phyloP scores from a whole-genome alignment of 345 rosid species.

The Hibiscus syriacus region DNA sequence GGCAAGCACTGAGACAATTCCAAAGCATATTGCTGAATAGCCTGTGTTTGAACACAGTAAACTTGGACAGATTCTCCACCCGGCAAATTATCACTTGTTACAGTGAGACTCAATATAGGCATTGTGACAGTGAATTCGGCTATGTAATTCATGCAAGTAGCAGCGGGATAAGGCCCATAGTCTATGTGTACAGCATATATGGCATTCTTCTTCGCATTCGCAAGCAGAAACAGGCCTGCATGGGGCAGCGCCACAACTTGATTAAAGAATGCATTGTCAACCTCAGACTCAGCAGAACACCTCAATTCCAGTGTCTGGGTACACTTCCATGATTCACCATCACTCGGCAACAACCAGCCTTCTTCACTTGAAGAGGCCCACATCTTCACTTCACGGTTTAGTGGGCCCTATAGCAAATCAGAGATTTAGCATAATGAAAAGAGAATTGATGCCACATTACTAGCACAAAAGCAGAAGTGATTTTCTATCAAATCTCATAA shows the following conservation, averaged over 20 bases:
- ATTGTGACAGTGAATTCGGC: constrained; percentile 74
- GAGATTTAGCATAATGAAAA: neutral
- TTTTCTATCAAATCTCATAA: neutral
- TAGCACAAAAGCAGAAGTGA: neutral
- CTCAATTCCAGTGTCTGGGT: constrained; percentile 53
- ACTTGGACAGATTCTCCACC: constrained; percentile 62
- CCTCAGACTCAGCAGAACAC: constrained; percentile 41
- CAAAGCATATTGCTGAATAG: constrained; percentile 74
- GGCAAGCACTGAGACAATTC: constrained; percentile 63
- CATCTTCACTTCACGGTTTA: constrained; percentile 52
- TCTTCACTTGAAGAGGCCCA: constrained; percentile 62
- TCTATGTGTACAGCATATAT: constrained; percentile 60
- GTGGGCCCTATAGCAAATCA: constrained; percentile 41
- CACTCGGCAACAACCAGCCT: constrained; percentile 67
- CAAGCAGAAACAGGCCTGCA: constrained; percentile 50
- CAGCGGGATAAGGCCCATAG: constrained; percentile 55
- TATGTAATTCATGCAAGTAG: constrained; percentile 58
- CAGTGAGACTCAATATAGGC: constrained; percentile 73
- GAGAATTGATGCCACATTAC: neutral
- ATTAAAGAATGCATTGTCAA: constrained; percentile 60
- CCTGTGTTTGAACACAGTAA: constrained; percentile 69
- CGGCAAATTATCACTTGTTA: constrained; percentile 53
- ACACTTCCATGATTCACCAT: constrained; percentile 52
- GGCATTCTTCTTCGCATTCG: constrained; percentile 73
- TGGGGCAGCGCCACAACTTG: constrained; percentile 59